Conservation (phyloP, 208 protist genomes). For the Crithidia fasciculata region DNA sequence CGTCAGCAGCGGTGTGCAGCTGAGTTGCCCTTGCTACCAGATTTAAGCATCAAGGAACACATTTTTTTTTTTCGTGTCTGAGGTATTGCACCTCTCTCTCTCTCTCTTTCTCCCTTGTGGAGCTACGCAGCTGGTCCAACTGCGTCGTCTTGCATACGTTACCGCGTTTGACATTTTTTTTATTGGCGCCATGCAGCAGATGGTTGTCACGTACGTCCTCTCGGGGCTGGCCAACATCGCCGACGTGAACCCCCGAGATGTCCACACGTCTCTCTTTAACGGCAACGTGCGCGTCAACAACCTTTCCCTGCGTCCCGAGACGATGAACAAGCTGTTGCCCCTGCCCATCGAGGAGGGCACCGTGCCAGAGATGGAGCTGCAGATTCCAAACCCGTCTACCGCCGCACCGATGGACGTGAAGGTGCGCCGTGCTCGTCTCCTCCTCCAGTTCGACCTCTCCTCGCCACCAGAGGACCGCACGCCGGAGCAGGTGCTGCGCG, state of each 20-base stretch:
- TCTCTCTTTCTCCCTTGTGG: too few species aligned
- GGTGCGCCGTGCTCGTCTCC: conserved; percentile 30
- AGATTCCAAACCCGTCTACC: conserved; percentile 71
- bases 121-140: too few species aligned
- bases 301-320: conserved; percentile 54
- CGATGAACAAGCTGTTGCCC: conserved; percentile 59
- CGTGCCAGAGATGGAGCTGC: conserved; percentile 53
- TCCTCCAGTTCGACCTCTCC: conserved; percentile 45
- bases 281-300: conserved; percentile 62
- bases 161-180: background rate
- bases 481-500: conserved; percentile 49
- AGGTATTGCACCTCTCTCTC: too few species aligned
- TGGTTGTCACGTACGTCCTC: conserved; percentile 77
- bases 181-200: conserved; percentile 54
- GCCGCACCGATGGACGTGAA: conserved; percentile 52
- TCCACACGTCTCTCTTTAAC: conserved; percentile 65
- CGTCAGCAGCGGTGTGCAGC: too few species aligned
- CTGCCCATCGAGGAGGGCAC: conserved; percentile 62
- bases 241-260: conserved; percentile 65
- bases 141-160: too few species aligned
- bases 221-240: conserved; percentile 67
- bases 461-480: conserved; percentile 33
- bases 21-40: too few species aligned
- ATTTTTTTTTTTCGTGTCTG: too few species aligned
- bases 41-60: too few species aligned